These are phyloP conservation scores for Niebla homalea DNA, from an alignment of 495 filamentous ascomycete genomes.

Conservation along the genomic window DNA sequence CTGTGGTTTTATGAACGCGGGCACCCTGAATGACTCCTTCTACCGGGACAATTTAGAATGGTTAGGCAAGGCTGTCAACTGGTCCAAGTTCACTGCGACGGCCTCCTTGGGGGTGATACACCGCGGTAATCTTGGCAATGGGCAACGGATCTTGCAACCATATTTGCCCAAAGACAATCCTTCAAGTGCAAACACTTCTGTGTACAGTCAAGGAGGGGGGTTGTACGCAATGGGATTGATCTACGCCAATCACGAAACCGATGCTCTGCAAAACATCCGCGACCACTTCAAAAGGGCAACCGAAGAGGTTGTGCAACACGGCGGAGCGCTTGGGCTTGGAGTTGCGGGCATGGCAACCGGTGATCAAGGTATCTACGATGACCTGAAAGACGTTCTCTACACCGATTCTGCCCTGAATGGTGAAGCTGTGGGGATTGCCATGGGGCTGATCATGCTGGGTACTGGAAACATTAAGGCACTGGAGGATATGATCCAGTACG, in stretches of 20 bases:
- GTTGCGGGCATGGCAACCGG: slow-evolving; percentile 97
- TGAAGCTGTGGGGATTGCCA: slow-evolving; percentile 87
- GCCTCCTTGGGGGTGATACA: slow-evolving; percentile 95
- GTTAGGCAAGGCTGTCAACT: slow-evolving; percentile 97
- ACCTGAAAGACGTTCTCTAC: slow-evolving; percentile 74
- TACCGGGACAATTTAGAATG: slow-evolving; percentile 96
- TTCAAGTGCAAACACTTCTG: slow-evolving; percentile 51
- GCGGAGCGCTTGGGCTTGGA: slow-evolving; percentile 86
- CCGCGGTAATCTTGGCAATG: slow-evolving; percentile 82
- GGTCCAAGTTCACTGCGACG: slow-evolving; percentile 98
- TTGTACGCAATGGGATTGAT: slow-evolving; percentile 94
- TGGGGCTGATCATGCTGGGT: slow-evolving; percentile 95
- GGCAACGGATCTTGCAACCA: slow-evolving; percentile 82
- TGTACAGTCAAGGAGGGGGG: slow-evolving; percentile 91
- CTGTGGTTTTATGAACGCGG: slow-evolving; percentile 99
- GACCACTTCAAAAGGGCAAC: slow-evolving; percentile 73
- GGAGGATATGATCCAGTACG: slow-evolving; percentile 93
- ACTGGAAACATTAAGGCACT: slow-evolving; percentile 84
- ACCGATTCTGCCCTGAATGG: slow-evolving; percentile 91
- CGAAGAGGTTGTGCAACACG: slow-evolving; percentile 94
- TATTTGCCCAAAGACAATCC: slow-evolving; percentile 70
- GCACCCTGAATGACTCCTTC: slow-evolving; percentile 93
- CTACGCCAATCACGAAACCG: slow-evolving; percentile 92
- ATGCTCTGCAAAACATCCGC: slow-evolving; percentile 78
- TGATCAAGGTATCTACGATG: slow-evolving; percentile 78